Evolutionary conservation across 371 early-diverging fungal genomes (phyloP).

Genomic region (Lichtheimia hyalospora): DNA sequence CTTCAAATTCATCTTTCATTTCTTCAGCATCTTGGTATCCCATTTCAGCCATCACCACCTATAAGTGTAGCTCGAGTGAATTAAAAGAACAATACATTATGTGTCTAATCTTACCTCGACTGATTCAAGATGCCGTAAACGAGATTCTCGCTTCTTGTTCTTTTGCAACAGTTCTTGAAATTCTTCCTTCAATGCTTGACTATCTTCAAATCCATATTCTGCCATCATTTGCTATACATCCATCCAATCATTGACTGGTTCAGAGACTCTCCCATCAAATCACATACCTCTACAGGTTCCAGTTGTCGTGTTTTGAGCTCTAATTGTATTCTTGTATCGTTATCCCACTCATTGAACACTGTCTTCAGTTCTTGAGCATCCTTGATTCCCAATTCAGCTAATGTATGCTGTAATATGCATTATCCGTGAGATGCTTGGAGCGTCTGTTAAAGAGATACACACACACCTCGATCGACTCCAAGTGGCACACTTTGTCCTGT

Average conservation of each 20-base stretch:
- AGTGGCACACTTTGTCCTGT: too few species aligned
- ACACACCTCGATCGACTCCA: too few species aligned
- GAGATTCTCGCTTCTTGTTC: too few species aligned
- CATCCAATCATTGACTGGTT: too few species aligned
- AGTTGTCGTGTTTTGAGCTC: neutral
- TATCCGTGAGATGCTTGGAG: too few species aligned
- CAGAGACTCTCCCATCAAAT: too few species aligned
- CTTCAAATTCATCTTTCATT: neutral
- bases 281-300: neutral
- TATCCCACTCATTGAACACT: neutral
- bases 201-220: neutral
- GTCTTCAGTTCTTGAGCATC: neutral
- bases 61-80: too few species aligned
- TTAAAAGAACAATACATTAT: too few species aligned
- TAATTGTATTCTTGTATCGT: neutral
- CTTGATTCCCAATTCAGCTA: neutral
- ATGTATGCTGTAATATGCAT: too few species aligned
- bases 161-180: neutral
- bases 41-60: too few species aligned
- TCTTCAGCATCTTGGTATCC: too few species aligned
- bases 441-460: too few species aligned
- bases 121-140: neutral
- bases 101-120: neutral
- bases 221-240: neutral
- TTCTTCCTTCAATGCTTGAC: neutral